phyloP scores from a whole-genome alignment of 352 stramenopile genomes.

The Pythium dissotocum region DNA sequence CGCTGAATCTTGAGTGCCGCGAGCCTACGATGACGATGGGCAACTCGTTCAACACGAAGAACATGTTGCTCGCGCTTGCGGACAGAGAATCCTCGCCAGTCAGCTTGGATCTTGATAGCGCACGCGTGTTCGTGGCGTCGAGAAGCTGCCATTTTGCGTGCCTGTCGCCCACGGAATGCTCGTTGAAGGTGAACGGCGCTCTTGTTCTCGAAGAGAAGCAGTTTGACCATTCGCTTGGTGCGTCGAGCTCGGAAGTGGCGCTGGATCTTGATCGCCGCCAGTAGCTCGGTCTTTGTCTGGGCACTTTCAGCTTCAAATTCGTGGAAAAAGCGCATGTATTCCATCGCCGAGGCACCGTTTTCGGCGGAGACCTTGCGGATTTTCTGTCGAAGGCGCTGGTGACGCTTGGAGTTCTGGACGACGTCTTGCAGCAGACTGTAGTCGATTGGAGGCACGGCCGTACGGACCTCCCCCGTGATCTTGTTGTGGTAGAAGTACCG shows the following conservation, averaged over 20 bases:
- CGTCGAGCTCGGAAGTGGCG: slow-evolving; percentile 53
- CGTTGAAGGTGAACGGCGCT: slow-evolving; percentile 61
- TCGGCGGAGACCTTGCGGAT: slow-evolving; percentile 55
- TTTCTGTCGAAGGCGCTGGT: slow-evolving; percentile 55
- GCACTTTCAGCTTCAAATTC: slow-evolving; percentile 65
- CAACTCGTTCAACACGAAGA: slow-evolving; percentile 22
- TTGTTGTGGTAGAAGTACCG: slow-evolving; percentile 74
- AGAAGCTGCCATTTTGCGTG: slow-evolving; percentile 34
- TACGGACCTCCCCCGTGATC: slow-evolving; percentile 47
- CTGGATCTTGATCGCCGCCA: slow-evolving; percentile 60
- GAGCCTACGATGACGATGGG: slow-evolving; percentile 28
- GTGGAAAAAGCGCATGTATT: slow-evolving; percentile 75
- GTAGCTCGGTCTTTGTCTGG: slow-evolving; percentile 46
- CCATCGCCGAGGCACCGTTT: slow-evolving; percentile 48
- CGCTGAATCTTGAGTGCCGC: slow-evolving; percentile 53
- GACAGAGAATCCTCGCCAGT: slow-evolving; percentile 39
- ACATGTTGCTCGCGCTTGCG: slow-evolving; percentile 36
- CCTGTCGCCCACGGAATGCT: slow-evolving; percentile 59
- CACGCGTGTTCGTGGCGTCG: slow-evolving; percentile 38
- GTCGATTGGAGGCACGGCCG: slow-evolving; percentile 53
- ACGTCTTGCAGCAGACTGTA: slow-evolving; percentile 65
- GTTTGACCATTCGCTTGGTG: slow-evolving; percentile 42
- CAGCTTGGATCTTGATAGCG: slow-evolving; percentile 54
- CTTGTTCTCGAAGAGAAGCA: slow-evolving; percentile 60
- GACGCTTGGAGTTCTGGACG: slow-evolving; percentile 67